Conservation (phyloP, 768 basidiomycete genomes). For the Pleurotus eryngii region DNA sequence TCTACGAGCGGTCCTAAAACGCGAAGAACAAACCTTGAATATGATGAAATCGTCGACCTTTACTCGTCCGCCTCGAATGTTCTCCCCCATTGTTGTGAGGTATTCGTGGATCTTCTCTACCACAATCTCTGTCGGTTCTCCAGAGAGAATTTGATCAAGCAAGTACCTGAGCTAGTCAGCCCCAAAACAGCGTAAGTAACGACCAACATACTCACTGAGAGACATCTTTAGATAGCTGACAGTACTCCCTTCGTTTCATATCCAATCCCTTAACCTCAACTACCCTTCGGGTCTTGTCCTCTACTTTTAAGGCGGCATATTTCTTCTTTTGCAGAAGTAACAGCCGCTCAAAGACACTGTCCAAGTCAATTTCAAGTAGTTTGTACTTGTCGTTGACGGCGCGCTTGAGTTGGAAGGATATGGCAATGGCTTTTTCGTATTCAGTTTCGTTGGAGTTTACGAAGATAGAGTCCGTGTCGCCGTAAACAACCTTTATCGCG, state of each 20-base stretch:
- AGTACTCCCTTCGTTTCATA: slow-evolving; percentile 98
- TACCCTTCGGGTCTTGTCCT: slow-evolving; percentile 71
- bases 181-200: background rate
- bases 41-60: slow-evolving; percentile 94
- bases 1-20: no score
- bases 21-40: slow-evolving; percentile 65
- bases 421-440: slow-evolving; percentile 84
- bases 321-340: slow-evolving; percentile 98
- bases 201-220: slow-evolving; percentile 68
- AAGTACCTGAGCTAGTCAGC: slow-evolving; percentile 60
- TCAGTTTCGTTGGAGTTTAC: slow-evolving; percentile 94
- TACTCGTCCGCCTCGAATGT: slow-evolving; percentile 72
- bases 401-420: slow-evolving; percentile 91
- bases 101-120: slow-evolving; percentile 94
- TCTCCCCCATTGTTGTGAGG: slow-evolving; percentile 68
- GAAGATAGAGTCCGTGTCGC: slow-evolving; percentile 98
- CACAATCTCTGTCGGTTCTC: slow-evolving; percentile 84
- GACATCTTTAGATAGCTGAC: slow-evolving; percentile 83
- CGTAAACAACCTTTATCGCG: slow-evolving; percentile 85
- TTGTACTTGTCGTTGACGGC: slow-evolving; percentile 94
- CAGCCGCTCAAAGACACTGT: slow-evolving; percentile 89
- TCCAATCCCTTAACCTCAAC: slow-evolving; percentile 96
- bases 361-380: slow-evolving; percentile 94
- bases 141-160: slow-evolving; percentile 86
- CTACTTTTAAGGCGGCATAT: slow-evolving; percentile 95